Base-by-base conservation (phyloP, 163 green algal species). In the Scenedesmus sp. region DNA sequence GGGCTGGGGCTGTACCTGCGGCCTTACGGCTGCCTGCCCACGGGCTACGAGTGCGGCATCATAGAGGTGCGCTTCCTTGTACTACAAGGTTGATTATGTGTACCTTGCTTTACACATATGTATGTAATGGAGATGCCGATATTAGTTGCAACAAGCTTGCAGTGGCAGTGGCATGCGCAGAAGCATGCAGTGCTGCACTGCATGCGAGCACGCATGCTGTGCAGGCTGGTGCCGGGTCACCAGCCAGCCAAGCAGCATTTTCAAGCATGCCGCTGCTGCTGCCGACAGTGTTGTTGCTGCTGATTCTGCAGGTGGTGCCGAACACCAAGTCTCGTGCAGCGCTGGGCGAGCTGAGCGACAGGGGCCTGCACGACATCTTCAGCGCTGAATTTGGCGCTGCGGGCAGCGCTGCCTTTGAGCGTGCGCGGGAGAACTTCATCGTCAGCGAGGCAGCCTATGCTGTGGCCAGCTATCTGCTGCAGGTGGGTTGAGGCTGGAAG, bases 1-100 rank as follows among this genome's bases (percentile, higher is more conserved):
- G 96, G 96, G 0, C 95, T 99, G 89, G 94, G 93, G 8, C 93
- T 99, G n/a, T 98, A 99, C 94, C 95, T 99, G 77, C 97, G 96
- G 20, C 97, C 98, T 1, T 99, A 99, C 90, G 98, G 98, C 55
- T 98, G 99, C 60, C 92, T 99, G 73, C 97, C 98, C 73, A 99
- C 98, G 0, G 98, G 95, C 13, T 99, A 99, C 94, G 98, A 99
- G 94, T 96, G 97, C 52, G 98, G 98, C 87, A 97, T 99, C 93
- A 99, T 99, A 26, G 97, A 99, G 95, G 94, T 97, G 34, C 2
- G 76, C 74, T 4, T 20, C 10, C 62, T 3, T 57, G n/a, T 56
- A 3, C 73, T 81, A 18, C 6, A 2, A 23, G 34, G 4, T 82
- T 23, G 74, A 56, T 59, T 60, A 34, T 56, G 13, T 73, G 56